Evolutionary conservation across 805 yeast species (phyloP).

Genomic region (Yamadazyma paraphyllophila): DNA sequence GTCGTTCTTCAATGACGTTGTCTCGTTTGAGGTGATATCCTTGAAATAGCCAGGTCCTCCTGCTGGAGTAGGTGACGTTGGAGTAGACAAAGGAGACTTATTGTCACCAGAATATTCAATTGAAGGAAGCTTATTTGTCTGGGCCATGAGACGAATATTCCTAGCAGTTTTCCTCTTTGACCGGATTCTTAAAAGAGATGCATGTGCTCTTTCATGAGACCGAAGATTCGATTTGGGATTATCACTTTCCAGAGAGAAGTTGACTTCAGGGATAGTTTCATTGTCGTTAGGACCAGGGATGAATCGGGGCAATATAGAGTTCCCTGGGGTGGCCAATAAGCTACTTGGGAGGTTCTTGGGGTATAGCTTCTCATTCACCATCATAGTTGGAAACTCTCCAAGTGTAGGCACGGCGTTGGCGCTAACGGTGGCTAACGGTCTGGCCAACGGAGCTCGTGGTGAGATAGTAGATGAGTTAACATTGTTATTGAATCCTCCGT

Average conservation of each 20-base stretch:
- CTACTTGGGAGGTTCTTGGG: slow-evolving; percentile 16
- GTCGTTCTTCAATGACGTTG: neutral
- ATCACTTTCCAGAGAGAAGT: slow-evolving; percentile 19
- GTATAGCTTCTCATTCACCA: slow-evolving; percentile 25
- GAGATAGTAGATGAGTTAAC: slow-evolving; percentile 23
- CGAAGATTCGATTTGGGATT: slow-evolving; percentile 32
- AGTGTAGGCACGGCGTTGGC: slow-evolving; percentile 38
- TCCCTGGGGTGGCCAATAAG: slow-evolving; percentile 7
- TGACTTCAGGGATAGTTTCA: neutral
- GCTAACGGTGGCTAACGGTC: slow-evolving; percentile 16
- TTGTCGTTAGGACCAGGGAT: slow-evolving; percentile 1
- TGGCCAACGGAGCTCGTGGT: slow-evolving; percentile 17
- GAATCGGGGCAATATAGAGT: slow-evolving; percentile 13
- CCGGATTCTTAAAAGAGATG: slow-evolving; percentile 59
- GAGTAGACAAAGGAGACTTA: slow-evolving; percentile 20
- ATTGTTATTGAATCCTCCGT: slow-evolving; percentile 21
- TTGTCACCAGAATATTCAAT: slow-evolving; percentile 18
- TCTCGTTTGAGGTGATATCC: slow-evolving; percentile 1
- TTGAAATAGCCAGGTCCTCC: neutral
- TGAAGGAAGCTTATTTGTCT: slow-evolving; percentile 20
- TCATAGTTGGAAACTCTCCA: slow-evolving; percentile 42
- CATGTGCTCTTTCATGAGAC: slow-evolving; percentile 63
- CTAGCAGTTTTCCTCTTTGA: slow-evolving; percentile 48
- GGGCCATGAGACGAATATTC: slow-evolving; percentile 26
- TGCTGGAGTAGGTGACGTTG: slow-evolving; percentile 10